Evolutionary conservation across 768 basidiomycete species (phyloP), one percentile per base, ranked within the genome.

Genomic region (Serendipita sp.): DNA sequence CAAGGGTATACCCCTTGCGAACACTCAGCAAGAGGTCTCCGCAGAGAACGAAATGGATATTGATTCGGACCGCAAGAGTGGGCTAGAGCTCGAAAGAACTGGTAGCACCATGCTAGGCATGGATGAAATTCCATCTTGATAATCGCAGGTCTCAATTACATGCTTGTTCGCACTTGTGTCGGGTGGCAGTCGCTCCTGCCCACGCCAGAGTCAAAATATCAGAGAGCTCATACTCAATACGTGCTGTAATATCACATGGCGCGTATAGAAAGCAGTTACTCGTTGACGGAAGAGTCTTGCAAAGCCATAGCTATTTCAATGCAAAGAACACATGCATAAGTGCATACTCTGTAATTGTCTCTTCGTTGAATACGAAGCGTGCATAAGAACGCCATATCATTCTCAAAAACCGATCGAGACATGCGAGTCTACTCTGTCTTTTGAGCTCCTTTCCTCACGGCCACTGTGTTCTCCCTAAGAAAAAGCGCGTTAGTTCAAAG

Each of bases 391-490:
- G 15, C 53, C 28, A 54, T 54, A 54, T 30, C 53, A 15, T 11
- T 10, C 13, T 54, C 53, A 54, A 54, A 2, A 54, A 62, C 48
- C 63, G 56, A 65, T 53, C 45, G 45, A 67, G 30, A n/a, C 63
- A 65, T 65, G 66, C 37, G 65, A 78, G 71, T 81, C 72, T 76
- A 78, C 71, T 81, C 77, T 68, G 81, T 75, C 44, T 81, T 71
- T 67, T 80, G 77, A 69, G 80, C 74, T 77, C 82, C 75, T 75
- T 85, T 86, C 83, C 92, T 93, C 78, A 84, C 86, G n/a, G 92
- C 92, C 56, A 82, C 80, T 18, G 87, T 89, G 76, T 93, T 92
- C 80, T 94, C 92, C 74, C 92, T 90, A 73, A 13, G 13, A 41
- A 5, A 41, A 13, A 65, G 70, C 44, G 65, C 24, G 51, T 69